Percentiles rank a stretch among this genome's conserved stretches.
phyloP scores from a whole-genome alignment of 163 green algal species.

The Volvox carteri region DNA sequence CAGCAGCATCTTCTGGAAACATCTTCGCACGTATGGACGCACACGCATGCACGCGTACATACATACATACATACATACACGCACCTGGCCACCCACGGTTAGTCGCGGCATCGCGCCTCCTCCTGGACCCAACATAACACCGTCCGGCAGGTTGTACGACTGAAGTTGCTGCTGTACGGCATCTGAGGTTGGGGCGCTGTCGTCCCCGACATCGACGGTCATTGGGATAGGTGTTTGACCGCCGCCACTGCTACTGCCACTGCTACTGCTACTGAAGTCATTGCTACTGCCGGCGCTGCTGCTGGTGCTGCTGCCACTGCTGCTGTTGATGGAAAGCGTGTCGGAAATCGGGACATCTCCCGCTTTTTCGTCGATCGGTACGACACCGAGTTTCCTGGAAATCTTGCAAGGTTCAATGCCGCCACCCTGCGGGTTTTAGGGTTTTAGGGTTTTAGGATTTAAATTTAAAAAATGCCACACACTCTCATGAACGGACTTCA shows the following conservation, averaged over 20 bases:
- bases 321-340: neutral
- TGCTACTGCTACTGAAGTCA: neutral
- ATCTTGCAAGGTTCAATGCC: neutral
- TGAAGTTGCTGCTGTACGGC: constrained; percentile 16
- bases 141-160: constrained; percentile 51
- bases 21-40: no score
- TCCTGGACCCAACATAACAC: constrained; percentile 44
- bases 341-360: neutral
- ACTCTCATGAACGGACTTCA: no score
- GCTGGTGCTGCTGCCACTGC: neutral
- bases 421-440: constrained; percentile 33
- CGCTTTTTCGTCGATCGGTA: neutral
- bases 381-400: neutral
- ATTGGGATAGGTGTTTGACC: neutral
- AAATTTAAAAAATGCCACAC: no score
- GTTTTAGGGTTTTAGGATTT: neutral
- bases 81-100: constrained; percentile 56
- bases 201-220: neutral
- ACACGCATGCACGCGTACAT: no score
- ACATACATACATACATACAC: no score
- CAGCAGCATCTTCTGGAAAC: no score
- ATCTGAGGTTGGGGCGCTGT: neutral
- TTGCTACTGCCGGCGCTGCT: neutral
- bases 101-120: constrained; percentile 43
- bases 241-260: neutral